phyloP scores from a whole-genome alignment of 179 eudicot genomes.

The Silene noctiflora region DNA sequence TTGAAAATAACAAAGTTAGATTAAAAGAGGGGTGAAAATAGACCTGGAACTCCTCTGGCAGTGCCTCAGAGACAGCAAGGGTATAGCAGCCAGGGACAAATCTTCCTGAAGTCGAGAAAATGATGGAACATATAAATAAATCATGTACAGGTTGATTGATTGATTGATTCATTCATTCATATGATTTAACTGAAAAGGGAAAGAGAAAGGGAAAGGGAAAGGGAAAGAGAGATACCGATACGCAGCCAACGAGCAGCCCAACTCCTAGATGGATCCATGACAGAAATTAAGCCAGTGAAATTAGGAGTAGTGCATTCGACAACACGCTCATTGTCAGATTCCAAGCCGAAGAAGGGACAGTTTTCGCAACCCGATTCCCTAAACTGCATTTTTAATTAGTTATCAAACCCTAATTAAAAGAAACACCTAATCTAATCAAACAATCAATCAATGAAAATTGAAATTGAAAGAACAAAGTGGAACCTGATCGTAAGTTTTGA shows the following conservation, averaged over 20 bases:
- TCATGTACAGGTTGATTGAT: no score
- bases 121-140: no score
- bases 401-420: not conserved
- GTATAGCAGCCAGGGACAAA: slow-evolving; percentile 90
- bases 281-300: slow-evolving; percentile 90
- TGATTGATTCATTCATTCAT: no score
- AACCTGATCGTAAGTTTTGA: slow-evolving; percentile 94
- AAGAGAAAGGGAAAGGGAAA: no score
- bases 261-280: slow-evolving; percentile 86
- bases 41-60: slow-evolving; percentile 77
- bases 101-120: slow-evolving; percentile 26
- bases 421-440: not conserved
- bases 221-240: slow-evolving; percentile 30
- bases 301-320: slow-evolving; percentile 94
- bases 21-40: not conserved
- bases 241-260: slow-evolving; percentile 99
- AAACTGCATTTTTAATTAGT: slow-evolving; percentile 39
- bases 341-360: slow-evolving; percentile 86
- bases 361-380: slow-evolving; percentile 93
- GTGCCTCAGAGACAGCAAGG: slow-evolving; percentile 87
- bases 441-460: not conserved
- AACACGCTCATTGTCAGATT: slow-evolving; percentile 79
- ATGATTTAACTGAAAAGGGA: no score
- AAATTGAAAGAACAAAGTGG: not conserved
- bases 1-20: no score